Evolutionary conservation across 805 yeast genomes (phyloP), one percentile per base, ranked within the genome.

Genomic region (Pichia manshurica): DNA sequence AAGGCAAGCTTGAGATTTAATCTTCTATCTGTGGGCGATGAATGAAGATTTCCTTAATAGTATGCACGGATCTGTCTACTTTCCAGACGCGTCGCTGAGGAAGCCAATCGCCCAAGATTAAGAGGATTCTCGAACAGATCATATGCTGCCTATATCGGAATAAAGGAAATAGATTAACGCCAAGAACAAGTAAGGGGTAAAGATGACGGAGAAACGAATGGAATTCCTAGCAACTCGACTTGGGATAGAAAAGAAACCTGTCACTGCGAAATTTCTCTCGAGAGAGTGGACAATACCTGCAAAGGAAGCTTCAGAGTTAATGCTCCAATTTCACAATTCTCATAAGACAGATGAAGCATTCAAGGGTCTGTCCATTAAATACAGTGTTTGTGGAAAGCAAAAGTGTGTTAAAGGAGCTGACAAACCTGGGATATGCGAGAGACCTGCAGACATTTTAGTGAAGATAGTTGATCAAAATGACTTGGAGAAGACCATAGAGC

Each of bases 231-330:
- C 15, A 3, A 25, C 13, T 17, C 28, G 41, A 17, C 37, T 44
- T 13, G 19, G 37, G 12, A 25, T 45, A 51, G 33, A 59, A 3
- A 56, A 52, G 21, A 49, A 47, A 36, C 65, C 67, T 2, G 40
- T 61, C 2, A 62, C 67, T 3, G 56, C 57, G 42, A 52, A 50
- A 34, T 50, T 40, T 29, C 47, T 63, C 13, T 58, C 66, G 13
- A 44, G 62, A 35, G 42, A 39, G 28, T 52, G 54, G 19, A 51
- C 51, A 25, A 38, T 62, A 2, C 46, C 58, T 1, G 51, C 53
- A 9, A 28, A 16, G 22, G 48, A 47, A 15, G 58, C 67, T 8
- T 53, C 54, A 23, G 51, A 54, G 20, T 38, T 55, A n/a, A 45
- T 63, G 13, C 46, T 54, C 31, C 50, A 53, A 5, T 63, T 53